Evolutionary conservation across 192 early-diverging fungal genomes (phyloP).

Genomic region (Podila horticola): DNA sequence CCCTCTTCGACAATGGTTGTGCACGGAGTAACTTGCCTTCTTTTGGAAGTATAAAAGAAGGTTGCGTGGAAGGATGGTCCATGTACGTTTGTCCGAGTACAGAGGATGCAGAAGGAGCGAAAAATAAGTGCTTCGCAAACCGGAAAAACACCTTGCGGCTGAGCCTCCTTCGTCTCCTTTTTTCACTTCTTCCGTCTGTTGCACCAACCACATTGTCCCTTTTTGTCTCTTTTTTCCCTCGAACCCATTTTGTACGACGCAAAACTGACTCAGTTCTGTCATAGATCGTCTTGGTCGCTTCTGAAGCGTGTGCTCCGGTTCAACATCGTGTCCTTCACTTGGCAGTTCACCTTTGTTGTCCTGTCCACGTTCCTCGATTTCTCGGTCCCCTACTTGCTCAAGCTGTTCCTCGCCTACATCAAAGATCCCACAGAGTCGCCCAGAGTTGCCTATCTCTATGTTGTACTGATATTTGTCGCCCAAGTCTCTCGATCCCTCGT

Average conservation of each 20-base stretch:
- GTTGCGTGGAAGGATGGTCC: too few species aligned
- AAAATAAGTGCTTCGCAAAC: too few species aligned
- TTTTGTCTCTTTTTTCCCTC: too few species aligned
- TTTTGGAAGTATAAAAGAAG: neutral
- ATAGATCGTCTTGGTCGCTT: conserved; percentile 20
- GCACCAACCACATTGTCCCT: neutral
- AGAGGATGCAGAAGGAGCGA: too few species aligned
- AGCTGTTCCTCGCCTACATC: conserved; percentile 64
- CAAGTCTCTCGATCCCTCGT: conserved; percentile 42
- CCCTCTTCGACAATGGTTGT: too few species aligned
- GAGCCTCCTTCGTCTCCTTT: too few species aligned
- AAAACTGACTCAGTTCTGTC: neutral
- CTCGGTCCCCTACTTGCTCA: conserved; percentile 65
- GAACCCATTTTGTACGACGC: too few species aligned
- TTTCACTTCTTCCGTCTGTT: neutral
- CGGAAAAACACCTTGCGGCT: too few species aligned
- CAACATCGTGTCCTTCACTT: conserved; percentile 54
- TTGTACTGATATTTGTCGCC: conserved; percentile 53
- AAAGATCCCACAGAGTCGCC: conserved; percentile 61
- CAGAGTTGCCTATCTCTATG: conserved; percentile 43
- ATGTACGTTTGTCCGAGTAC: too few species aligned
- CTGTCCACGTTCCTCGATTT: conserved; percentile 64
- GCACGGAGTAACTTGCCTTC: neutral
- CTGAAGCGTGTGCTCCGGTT: conserved; percentile 41
- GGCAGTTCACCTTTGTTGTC: conserved; percentile 69